These are phyloP conservation scores for Fusarium verticillioides DNA, from an alignment of 2,329 filamentous ascomycete species.

Conservation along the genomic window DNA sequence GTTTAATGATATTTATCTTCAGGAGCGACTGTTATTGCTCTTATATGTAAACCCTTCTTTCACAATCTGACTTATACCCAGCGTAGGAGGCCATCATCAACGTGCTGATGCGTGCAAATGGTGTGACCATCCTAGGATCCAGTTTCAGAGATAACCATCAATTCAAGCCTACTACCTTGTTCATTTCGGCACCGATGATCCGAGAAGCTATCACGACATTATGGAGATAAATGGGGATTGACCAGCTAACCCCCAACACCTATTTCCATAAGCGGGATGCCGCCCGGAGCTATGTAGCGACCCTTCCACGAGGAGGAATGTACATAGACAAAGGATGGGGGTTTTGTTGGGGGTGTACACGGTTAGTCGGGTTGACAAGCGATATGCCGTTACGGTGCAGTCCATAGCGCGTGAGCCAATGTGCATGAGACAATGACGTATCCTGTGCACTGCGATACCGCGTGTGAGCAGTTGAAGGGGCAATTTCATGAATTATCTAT, in stretches of 20 bases:
- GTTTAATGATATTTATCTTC: fast-evolving
- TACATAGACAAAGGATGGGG: not conserved
- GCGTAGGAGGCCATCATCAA: not conserved
- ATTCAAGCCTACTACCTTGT: not conserved
- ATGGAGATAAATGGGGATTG: not conserved
- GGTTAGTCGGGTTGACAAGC: not conserved
- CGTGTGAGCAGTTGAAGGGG: not conserved
- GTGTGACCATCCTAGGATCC: not conserved
- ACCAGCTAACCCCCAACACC: not conserved
- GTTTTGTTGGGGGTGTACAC: not conserved
- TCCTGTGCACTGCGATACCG: not conserved
- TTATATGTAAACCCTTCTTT: not conserved
- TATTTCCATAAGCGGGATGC: not conserved
- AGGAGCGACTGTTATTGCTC: not conserved
- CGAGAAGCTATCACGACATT: not conserved
- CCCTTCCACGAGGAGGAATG: no score
- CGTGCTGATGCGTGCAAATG: not conserved
- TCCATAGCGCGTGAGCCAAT: not conserved
- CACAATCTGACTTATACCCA: not conserved
- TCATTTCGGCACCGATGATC: not conserved
- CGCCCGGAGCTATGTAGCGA: not conserved
- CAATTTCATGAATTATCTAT: fast-evolving
- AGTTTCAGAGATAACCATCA: not conserved
- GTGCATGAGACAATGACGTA: fast-evolving
- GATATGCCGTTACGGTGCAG: not conserved